Conservation (phyloP, 2,329 filamentous ascomycete species). For the Xylariaceae sp. region DNA sequence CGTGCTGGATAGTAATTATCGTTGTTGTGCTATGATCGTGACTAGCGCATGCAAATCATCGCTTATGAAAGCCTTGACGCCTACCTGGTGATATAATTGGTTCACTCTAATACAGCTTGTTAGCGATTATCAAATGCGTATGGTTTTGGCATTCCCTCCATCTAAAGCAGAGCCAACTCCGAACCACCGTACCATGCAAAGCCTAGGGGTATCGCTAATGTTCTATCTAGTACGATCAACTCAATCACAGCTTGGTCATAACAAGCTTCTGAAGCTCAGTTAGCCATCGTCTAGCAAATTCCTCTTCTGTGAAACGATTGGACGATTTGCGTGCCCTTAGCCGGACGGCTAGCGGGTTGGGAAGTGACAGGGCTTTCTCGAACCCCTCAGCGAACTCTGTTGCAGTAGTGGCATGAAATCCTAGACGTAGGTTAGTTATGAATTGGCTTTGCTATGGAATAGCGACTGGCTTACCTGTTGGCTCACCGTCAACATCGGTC, state of each 20-base stretch:
- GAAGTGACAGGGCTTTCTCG: constrained; percentile 73
- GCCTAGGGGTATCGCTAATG: constrained; percentile 21
- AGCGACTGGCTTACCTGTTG: constrained; percentile 65
- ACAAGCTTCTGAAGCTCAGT: constrained; percentile 76
- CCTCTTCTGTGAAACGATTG: constrained; percentile 83
- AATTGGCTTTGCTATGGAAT: neutral
- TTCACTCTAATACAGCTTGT: too few species aligned
- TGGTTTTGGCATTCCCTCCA: neutral
- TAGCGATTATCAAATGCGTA: neutral
- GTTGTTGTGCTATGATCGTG: too few species aligned
- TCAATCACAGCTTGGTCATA: constrained; percentile 38
- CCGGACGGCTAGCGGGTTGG: constrained; percentile 77
- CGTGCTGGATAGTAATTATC: too few species aligned
- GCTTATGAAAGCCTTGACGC: too few species aligned
- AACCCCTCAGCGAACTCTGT: constrained; percentile 83
- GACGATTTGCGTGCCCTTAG: constrained; percentile 78
- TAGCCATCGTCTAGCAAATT: constrained; percentile 82
- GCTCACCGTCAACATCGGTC: constrained; percentile 74
- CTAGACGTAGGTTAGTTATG: constrained; percentile 47
- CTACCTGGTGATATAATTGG: too few species aligned
- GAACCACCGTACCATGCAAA: constrained; percentile 11
- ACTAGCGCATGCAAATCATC: neutral
- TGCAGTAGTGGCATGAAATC: constrained; percentile 82
- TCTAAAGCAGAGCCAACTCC: constrained; percentile 25
- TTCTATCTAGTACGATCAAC: constrained; percentile 1